Base-by-base conservation (phyloP, 1,284 basidiomycete genomes). In the Psilocybe mexicana region DNA sequence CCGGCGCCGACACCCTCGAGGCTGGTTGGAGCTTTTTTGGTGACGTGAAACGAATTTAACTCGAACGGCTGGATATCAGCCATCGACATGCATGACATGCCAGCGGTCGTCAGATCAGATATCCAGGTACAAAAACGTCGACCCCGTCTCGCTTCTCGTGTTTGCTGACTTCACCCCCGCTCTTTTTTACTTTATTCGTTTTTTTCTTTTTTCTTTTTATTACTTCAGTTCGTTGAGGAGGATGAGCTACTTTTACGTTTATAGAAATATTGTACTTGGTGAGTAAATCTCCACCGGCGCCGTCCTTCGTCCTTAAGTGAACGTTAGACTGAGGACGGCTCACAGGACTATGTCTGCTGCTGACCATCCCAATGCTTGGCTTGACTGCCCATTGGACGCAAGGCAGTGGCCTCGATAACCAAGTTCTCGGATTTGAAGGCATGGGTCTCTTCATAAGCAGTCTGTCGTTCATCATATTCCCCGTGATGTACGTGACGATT, bases 241-340 rank as follows among this genome's bases (percentile, higher is more conserved):
- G 56, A 60, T 61, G 60, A 53, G 44, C n/a, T 59, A 56, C 44
- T 51, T 57, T 10, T 61, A 61, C 38, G 43, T 54, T 6, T 59
- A 54, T 43, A 54, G 60, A 6, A 55, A 52, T 28, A 23, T 59
- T 3, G 45, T 59, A 12, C 44, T 61, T 7, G 57, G 60, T 57
- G 26, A 42, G 24, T 47, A 3, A 30, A 25, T 6, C 18, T 18
- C 26, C 10, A 30, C 23, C n/a, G 2, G 2, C 18, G 18, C 18
- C 18, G 18, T 18, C 18, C 18, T 6, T 7, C n/a, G 3, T 18
- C 38, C 1, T 33, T 8, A 33, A 24, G n/a, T 3, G 24, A 5
- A 38, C 44, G 3, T 35, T 6, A 33, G 30, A 18, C 11, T 10
- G 35, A 6, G 6, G 3, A 14, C n/a, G 2, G 38, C 43, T 30